Percentiles rank a stretch among this genome's conserved stretches.
Conservation (phyloP, 169 alveolate genomes). For the Babesia bovis region DNA sequence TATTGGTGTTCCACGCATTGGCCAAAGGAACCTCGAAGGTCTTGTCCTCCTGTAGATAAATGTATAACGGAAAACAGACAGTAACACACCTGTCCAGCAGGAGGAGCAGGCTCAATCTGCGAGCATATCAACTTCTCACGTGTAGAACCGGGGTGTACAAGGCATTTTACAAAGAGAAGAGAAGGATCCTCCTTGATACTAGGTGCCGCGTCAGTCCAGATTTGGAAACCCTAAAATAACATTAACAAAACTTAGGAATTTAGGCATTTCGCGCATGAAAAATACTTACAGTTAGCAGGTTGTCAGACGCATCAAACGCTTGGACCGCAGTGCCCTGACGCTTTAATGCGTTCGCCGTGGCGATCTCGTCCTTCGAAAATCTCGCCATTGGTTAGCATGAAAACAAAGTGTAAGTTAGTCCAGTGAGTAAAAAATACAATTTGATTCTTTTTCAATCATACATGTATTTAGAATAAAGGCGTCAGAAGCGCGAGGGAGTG, state of each 20-base stretch:
- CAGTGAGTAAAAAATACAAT: background rate
- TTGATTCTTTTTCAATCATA: background rate
- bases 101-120: slow-evolving; percentile 83
- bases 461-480: slow-evolving; percentile 3
- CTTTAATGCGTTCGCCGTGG: slow-evolving; percentile 66
- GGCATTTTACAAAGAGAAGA: slow-evolving; percentile 87
- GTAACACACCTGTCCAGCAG: slow-evolving; percentile 18
- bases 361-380: slow-evolving; percentile 50
- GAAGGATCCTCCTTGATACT: slow-evolving; percentile 85
- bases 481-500: background rate
- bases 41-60: slow-evolving; percentile 2
- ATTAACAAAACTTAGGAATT: background rate
- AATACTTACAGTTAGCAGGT: slow-evolving; percentile 46
- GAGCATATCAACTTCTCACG: slow-evolving; percentile 73
- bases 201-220: slow-evolving; percentile 91
- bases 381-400: slow-evolving; percentile 19
- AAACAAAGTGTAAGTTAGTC: background rate
- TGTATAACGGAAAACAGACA: background rate
- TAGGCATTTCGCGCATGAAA: background rate
- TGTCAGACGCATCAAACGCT: slow-evolving; percentile 52
- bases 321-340: slow-evolving; percentile 59
- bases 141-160: slow-evolving; percentile 87
- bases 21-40: slow-evolving; percentile 83
- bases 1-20: slow-evolving; percentile 85
- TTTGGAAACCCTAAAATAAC: slow-evolving; percentile 80